These are phyloP conservation scores for Cladosporium sp. DNA, from an alignment of 2,329 filamentous ascomycete species.

Conservation along the genomic window DNA sequence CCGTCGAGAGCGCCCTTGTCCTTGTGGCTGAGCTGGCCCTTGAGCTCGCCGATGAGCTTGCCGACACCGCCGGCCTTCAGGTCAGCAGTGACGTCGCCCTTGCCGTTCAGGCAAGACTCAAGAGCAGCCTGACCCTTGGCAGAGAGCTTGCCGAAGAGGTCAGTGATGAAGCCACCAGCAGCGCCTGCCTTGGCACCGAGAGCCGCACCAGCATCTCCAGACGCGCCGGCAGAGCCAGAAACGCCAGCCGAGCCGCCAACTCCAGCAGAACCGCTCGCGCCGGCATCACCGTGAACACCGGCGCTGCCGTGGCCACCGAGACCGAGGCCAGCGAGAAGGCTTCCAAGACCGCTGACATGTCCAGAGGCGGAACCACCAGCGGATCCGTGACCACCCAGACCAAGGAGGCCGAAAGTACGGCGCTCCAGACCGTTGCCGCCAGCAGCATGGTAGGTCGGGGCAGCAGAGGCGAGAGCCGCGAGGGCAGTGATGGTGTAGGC, in stretches of 20 bases:
- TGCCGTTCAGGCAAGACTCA: not conserved
- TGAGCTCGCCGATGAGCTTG: slow-evolving; percentile 14
- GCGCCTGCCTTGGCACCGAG: slow-evolving; percentile 2
- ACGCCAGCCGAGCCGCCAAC: not conserved
- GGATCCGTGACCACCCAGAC: not conserved
- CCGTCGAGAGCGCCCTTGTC: slow-evolving; percentile 1
- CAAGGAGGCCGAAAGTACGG: slow-evolving; percentile 1
- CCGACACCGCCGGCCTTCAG: slow-evolving; percentile 18
- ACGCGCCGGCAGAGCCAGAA: not conserved
- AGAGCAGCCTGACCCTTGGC: slow-evolving; percentile 1
- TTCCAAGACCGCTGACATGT: not conserved
- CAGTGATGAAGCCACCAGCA: slow-evolving; percentile 1
- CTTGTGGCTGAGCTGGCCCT: not conserved
- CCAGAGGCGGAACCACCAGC: not conserved
- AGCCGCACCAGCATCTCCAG: not conserved
- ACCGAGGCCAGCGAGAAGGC: slow-evolving; percentile 2
- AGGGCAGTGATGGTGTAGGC: slow-evolving; percentile 8
- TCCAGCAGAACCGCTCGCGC: too few relatives aligned
- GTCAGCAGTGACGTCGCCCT: not conserved
- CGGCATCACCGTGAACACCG: not conserved
- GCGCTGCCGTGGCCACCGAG: not conserved
- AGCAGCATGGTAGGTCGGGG: slow-evolving; percentile 9
- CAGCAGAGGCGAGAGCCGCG: slow-evolving; percentile 4
- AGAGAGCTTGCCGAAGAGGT: slow-evolving; percentile 6
- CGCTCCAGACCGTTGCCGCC: slow-evolving; percentile 3